Evolutionary conservation across 73 alveolate genomes (phyloP).

Genomic region (Loxodes magnus): DNA sequence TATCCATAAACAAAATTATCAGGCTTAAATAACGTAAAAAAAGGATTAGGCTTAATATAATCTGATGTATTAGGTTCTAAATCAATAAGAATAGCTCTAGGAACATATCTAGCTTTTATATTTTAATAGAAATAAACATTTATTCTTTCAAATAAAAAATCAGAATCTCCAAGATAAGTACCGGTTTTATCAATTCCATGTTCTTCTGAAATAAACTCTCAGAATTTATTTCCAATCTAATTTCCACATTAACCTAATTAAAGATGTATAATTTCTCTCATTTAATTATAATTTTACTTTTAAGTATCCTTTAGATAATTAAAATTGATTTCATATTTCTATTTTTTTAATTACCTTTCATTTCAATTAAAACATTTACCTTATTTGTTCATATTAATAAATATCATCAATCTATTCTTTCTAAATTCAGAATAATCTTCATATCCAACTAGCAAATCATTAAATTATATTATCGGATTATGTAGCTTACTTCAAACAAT

Average conservation of each 20-base stretch:
- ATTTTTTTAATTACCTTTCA: too few species aligned
- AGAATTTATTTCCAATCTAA: slow-evolving; percentile 99
- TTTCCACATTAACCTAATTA: slow-evolving; percentile 99
- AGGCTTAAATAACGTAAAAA: slow-evolving; percentile 98
- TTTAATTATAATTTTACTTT: too few species aligned
- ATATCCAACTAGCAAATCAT: too few species aligned
- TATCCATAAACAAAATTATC: slow-evolving; percentile 98
- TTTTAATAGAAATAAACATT: slow-evolving; percentile 96
- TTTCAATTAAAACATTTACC: too few species aligned
- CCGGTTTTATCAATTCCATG: slow-evolving; percentile 99
- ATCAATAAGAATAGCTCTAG: slow-evolving; percentile 96
- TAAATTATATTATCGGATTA: too few species aligned
- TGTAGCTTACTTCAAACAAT: too few species aligned
- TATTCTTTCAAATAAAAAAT: slow-evolving; percentile 82
- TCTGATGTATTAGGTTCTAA: slow-evolving; percentile 98
- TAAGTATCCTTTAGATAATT: too few species aligned
- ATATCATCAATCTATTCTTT: too few species aligned
- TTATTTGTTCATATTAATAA: too few species aligned
- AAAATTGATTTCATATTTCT: too few species aligned
- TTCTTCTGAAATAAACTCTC: slow-evolving; percentile 99
- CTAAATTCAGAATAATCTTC: too few species aligned
- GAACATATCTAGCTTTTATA: slow-evolving; percentile 95
- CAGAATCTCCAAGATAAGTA: slow-evolving; percentile 97
- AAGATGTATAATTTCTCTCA: slow-evolving; percentile 44
- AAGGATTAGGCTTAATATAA: slow-evolving; percentile 96